Conservation (phyloP, 1,284 basidiomycete species). For the Ganoderma sinense region DNA sequence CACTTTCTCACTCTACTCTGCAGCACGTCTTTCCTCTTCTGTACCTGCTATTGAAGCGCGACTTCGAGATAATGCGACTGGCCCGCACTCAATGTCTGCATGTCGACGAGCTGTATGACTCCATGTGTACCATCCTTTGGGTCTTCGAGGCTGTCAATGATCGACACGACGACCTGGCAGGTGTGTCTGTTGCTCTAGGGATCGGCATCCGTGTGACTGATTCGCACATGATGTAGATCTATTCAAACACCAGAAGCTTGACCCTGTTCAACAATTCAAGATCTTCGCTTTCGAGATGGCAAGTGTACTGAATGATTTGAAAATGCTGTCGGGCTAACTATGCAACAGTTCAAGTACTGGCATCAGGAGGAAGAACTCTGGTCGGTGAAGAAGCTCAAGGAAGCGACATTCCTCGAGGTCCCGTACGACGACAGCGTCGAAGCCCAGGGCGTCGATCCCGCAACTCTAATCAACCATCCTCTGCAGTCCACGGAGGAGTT, state of each 20-base stretch:
- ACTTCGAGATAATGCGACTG: constrained; percentile 34
- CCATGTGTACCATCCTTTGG: constrained; percentile 12
- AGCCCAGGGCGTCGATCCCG: constrained; percentile 3
- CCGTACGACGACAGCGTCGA: constrained; percentile 2
- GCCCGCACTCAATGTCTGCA: constrained; percentile 30
- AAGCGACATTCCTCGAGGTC: constrained; percentile 13
- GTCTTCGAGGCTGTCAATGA: constrained; percentile 16
- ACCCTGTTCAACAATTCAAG: constrained; percentile 28
- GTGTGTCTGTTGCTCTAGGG: not conserved
- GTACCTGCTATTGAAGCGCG: constrained; percentile 35
- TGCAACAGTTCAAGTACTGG: not conserved
- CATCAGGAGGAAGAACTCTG: not conserved
- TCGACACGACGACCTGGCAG: not conserved
- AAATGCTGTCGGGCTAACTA: no score
- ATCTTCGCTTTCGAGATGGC: constrained; percentile 33
- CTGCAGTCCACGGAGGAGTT: not conserved
- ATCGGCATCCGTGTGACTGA: not conserved
- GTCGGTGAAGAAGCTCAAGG: not conserved
- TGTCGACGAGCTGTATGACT: constrained; percentile 26
- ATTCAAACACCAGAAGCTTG: constrained; percentile 33
- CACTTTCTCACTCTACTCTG: not conserved
- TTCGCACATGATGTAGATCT: constrained; percentile 17
- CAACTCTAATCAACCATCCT: constrained; percentile 5
- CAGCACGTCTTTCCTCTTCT: constrained; percentile 37
- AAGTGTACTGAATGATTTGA: not conserved